These are phyloP conservation scores for Anthracocystis panici-leucophaei DNA, from an alignment of 1,284 basidiomycete species.

Conservation along the genomic window DNA sequence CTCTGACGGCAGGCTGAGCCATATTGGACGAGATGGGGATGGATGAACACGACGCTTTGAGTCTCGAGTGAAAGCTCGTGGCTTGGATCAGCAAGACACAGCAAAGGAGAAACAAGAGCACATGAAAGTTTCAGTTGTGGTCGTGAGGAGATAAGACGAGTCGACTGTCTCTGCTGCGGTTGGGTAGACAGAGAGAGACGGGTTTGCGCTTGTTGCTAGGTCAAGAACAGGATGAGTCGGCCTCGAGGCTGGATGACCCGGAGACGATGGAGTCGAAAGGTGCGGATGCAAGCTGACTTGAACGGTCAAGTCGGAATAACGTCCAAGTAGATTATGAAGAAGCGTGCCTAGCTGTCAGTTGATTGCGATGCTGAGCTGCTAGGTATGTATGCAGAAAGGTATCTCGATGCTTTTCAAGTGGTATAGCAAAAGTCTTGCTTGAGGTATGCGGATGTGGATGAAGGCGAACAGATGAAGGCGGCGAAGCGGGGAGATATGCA, in stretches of 20 bases:
- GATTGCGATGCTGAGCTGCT: constrained; percentile 6
- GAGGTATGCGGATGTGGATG: constrained; percentile 21
- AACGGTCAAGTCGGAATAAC: neutral
- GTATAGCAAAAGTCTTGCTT: constrained; percentile 21
- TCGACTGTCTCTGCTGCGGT: constrained; percentile 2
- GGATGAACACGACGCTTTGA: neutral
- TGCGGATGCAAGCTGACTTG: neutral
- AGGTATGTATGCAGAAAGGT: constrained; percentile 27
- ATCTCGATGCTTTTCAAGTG: constrained; percentile 40
- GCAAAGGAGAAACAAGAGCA: neutral
- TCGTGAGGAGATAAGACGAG: neutral
- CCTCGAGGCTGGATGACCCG: neutral
- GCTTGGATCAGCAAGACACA: constrained; percentile 13
- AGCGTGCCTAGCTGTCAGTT: neutral
- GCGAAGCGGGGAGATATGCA: constrained; percentile 9
- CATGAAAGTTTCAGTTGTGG: constrained; percentile 11
- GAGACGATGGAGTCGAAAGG: neutral
- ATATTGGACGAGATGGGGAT: constrained; percentile 14
- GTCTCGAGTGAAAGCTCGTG: constrained; percentile 12
- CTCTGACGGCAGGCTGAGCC: constrained; percentile 48
- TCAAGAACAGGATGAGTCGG: neutral
- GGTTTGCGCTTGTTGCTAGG: neutral
- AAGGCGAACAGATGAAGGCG: constrained; percentile 20
- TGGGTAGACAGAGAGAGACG: neutral
- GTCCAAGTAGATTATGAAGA: neutral